Conservation (phyloP, 169 alveolate species). For the Eimeria tenella region DNA sequence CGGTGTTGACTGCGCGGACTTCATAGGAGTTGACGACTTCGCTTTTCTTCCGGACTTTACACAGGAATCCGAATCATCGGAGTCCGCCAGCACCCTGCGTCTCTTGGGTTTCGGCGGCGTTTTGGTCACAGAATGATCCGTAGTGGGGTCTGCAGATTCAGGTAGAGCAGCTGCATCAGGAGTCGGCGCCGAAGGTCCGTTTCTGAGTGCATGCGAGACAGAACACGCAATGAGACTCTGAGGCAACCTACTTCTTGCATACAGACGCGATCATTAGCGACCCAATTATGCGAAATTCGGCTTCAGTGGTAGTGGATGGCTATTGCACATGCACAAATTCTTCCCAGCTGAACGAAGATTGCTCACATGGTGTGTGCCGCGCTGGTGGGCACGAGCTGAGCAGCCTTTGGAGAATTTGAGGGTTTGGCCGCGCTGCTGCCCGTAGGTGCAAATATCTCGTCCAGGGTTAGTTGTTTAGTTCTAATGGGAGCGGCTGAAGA, state of each 20-base stretch:
- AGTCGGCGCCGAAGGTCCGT: not conserved
- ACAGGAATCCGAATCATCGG: slow-evolving; percentile 38
- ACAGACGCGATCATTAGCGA: not conserved
- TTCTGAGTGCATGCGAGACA: not conserved
- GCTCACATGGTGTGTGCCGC: not conserved
- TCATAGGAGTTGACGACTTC: slow-evolving; percentile 19
- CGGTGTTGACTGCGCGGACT: slow-evolving; percentile 34
- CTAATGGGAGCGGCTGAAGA: slow-evolving; percentile 61
- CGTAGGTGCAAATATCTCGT: slow-evolving; percentile 53
- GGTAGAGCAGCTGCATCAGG: not conserved
- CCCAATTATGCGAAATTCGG: not conserved
- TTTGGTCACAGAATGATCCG: not conserved
- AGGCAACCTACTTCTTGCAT: not conserved
- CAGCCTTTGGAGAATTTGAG: slow-evolving; percentile 11
- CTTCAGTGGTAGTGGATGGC: no score
- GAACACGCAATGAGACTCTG: not conserved
- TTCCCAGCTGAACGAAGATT: not conserved
- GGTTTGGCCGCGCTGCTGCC: slow-evolving; percentile 42
- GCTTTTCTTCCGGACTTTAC: slow-evolving; percentile 3
- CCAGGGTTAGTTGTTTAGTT: slow-evolving; percentile 57
- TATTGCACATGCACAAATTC: not conserved
- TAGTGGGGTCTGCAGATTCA: not conserved
- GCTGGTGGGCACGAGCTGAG: not conserved
- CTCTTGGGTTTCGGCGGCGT: slow-evolving; percentile 65
- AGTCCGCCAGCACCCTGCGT: slow-evolving; percentile 44